These are phyloP conservation scores for Mucor circinelloides DNA, from an alignment of 371 early-diverging fungal genomes.

Conservation along the genomic window DNA sequence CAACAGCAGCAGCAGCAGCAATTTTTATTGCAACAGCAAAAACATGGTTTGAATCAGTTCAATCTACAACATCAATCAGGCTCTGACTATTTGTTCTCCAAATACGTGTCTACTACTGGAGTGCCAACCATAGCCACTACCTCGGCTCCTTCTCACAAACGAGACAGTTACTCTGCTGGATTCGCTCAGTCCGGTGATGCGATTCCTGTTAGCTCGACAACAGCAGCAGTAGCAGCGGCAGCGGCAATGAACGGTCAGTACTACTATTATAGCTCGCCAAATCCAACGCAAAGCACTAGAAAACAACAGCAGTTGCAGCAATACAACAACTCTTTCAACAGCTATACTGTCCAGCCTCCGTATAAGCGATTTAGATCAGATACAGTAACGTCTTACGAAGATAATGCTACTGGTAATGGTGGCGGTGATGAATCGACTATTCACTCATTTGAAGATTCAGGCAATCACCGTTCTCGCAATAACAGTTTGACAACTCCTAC, in stretches of 20 bases:
- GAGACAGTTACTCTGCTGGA: not conserved
- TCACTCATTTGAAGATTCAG: not conserved
- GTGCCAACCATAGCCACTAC: not conserved
- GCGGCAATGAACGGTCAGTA: not conserved
- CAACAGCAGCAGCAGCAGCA: constrained; percentile 4
- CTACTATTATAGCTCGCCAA: not conserved
- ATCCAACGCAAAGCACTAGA: not conserved
- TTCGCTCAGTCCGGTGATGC: not conserved
- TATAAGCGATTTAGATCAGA: constrained; percentile 1
- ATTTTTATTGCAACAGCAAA: not conserved
- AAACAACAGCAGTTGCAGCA: not conserved
- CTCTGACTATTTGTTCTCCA: not conserved
- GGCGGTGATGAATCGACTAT: not conserved
- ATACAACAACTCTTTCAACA: not conserved
- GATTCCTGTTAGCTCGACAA: not conserved
- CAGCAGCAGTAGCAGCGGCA: not conserved
- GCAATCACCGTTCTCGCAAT: not conserved
- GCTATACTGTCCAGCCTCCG: not conserved
- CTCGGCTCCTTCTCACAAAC: not conserved
- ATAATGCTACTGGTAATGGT: not conserved
- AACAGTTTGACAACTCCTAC: not conserved
- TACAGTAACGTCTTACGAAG: not conserved
- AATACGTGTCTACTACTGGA: not conserved
- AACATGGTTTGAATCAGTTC: not conserved
- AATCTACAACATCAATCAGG: not conserved